Conservation (phyloP, 164 flowering plant genomes). For the Buxus sempervirens region DNA sequence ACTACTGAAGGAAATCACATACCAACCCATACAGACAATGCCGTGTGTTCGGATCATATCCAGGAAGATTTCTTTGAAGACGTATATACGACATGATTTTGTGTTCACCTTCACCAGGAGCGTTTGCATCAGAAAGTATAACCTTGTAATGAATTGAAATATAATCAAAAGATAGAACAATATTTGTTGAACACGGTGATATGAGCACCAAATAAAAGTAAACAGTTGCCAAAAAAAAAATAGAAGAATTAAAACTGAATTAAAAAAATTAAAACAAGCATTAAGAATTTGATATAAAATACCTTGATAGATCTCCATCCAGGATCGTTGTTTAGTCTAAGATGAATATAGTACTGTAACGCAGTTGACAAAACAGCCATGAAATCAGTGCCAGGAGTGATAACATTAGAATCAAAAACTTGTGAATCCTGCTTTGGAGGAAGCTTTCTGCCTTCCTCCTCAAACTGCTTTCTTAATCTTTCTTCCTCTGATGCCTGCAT, state of each 20-base stretch:
- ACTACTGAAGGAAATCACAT: conserved; percentile 23
- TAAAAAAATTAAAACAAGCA: not conserved
- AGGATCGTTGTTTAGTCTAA: conserved; percentile 80
- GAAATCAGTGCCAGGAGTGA: conserved; percentile 94
- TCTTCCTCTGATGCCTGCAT: conserved; percentile 93
- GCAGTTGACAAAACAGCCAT: conserved; percentile 88
- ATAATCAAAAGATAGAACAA: conserved; percentile 7
- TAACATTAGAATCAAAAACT: conserved; percentile 84
- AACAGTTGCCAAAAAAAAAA: not conserved
- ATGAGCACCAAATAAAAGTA: not conserved
- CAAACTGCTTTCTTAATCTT: conserved; percentile 74
- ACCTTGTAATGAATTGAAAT: conserved; percentile 46
- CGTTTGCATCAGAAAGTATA: conserved; percentile 97
- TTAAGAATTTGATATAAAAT: conserved; percentile 6
- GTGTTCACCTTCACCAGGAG: conserved; percentile 99
- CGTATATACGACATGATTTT: conserved; percentile 95
- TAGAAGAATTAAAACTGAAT: not conserved
- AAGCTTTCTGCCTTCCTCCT: conserved; percentile 86
- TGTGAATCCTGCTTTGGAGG: conserved; percentile 88
- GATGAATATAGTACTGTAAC: conserved; percentile 85
- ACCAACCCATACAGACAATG: conserved; percentile 99
- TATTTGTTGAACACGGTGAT: not conserved
- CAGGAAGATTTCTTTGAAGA: conserved; percentile 92
- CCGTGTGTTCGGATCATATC: conserved; percentile 94
- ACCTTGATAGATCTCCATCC: conserved; percentile 95